A percentile compares a stretch with the other conserved stretches of the same genome.
phyloP scores from a whole-genome alignment of 352 stramenopile species.

The Albugo candida region DNA sequence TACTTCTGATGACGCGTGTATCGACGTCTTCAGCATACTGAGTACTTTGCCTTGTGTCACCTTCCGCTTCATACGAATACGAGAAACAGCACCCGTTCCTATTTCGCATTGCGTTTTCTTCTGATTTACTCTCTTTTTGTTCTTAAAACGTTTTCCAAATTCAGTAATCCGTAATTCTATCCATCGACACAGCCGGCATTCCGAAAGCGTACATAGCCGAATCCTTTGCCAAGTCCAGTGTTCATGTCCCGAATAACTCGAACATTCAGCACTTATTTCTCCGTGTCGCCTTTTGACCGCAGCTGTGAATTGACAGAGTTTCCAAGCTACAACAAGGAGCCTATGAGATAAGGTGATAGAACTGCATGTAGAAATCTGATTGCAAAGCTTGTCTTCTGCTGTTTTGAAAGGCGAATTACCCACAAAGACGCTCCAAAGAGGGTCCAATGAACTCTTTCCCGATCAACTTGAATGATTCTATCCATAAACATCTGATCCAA shows the following conservation, averaged over 20 bases:
- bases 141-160: conserved; percentile 74
- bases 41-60: neutral
- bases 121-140: conserved; percentile 32
- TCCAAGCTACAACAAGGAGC: conserved; percentile 13
- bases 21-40: no score
- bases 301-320: conserved; percentile 37
- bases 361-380: neutral
- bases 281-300: conserved; percentile 37
- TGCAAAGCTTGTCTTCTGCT: conserved; percentile 32
- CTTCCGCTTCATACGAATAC: conserved; percentile 50
- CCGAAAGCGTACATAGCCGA: conserved; percentile 80
- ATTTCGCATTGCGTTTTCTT: conserved; percentile 35
- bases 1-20: no score
- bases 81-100: conserved; percentile 26
- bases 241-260: conserved; percentile 76
- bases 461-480: conserved; percentile 51
- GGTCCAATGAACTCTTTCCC: conserved; percentile 41
- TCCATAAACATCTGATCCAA: conserved; percentile 21
- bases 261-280: conserved; percentile 59
- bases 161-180: conserved; percentile 51
- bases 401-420: conserved; percentile 77
- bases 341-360: conserved; percentile 1
- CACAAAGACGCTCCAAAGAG: conserved; percentile 75
- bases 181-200: conserved; percentile 31
- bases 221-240: conserved; percentile 82